Percentiles rank a stretch among this genome's conserved stretches.
phyloP scores from a whole-genome alignment of 2,329 filamentous ascomycete species.

The Apiospora sp. region DNA sequence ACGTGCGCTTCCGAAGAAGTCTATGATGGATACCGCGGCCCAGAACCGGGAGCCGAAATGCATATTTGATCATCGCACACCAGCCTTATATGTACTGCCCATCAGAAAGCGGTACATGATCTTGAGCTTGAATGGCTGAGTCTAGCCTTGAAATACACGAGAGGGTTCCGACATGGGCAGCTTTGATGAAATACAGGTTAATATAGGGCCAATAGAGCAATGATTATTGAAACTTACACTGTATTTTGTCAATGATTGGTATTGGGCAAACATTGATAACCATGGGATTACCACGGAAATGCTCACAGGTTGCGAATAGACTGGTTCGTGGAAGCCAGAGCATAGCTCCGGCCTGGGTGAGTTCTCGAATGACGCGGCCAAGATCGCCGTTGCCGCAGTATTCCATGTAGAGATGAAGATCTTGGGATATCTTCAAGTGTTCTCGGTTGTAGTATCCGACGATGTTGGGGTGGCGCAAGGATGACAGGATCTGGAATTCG shows the following conservation, averaged over 20 bases:
- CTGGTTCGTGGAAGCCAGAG: too few species aligned
- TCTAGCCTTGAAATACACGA: not conserved
- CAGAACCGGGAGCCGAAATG: not conserved
- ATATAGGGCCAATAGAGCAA: too few species aligned
- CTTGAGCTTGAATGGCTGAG: not conserved
- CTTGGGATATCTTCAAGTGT: constrained; percentile 90
- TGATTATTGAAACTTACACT: too few species aligned
- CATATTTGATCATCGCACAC: not conserved
- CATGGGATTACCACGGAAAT: too few species aligned
- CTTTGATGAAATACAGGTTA: too few species aligned
- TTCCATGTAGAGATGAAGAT: constrained; percentile 98
- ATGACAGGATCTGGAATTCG: constrained; percentile 95
- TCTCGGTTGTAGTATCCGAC: constrained; percentile 98
- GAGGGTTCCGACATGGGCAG: too few species aligned
- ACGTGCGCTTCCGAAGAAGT: not conserved
- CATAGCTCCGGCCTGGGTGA: constrained; percentile 57
- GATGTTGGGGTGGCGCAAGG: constrained; percentile 93
- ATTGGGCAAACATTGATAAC: too few species aligned
- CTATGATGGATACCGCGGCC: not conserved
- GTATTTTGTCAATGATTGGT: too few species aligned
- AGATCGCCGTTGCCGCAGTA: constrained; percentile 98
- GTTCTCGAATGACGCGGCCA: constrained; percentile 85
- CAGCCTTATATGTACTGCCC: not conserved
- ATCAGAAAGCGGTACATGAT: not conserved
- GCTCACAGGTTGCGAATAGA: too few species aligned